A percentile compares a stretch with the other conserved stretches of the same genome.
Evolutionary conservation across 2,329 filamentous ascomycete genomes (phyloP).

Genomic region (Mariannaea sp.): DNA sequence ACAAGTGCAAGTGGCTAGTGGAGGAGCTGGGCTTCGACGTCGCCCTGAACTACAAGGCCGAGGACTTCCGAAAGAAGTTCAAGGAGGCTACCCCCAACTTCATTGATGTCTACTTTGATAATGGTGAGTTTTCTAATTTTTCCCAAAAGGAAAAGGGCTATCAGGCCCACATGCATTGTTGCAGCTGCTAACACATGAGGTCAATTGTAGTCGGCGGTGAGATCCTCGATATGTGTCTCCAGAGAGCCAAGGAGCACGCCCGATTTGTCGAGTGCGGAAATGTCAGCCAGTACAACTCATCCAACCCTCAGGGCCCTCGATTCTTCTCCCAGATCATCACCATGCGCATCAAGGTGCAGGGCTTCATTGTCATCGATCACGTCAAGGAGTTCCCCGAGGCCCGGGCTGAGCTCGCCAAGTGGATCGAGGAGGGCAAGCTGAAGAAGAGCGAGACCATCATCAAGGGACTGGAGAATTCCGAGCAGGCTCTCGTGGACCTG

Average conservation of each 20-base stretch:
- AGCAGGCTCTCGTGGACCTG: slow-evolving; percentile 66
- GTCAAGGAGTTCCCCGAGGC: slow-evolving; percentile 62
- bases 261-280: slow-evolving; percentile 74
- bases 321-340: slow-evolving; percentile 59
- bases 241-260: slow-evolving; percentile 64
- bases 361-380: slow-evolving; percentile 78
- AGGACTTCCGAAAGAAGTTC: slow-evolving; percentile 64
- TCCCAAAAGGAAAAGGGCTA: no score
- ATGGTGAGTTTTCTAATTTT: slow-evolving; percentile 46
- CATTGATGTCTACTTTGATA: slow-evolving; percentile 76
- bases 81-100: slow-evolving; percentile 60
- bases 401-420: slow-evolving; percentile 65
- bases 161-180: no score
- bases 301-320: slow-evolving; percentile 59
- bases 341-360: slow-evolving; percentile 67
- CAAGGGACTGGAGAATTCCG: slow-evolving; percentile 66
- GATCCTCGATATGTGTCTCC: slow-evolving; percentile 69
- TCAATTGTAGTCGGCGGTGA: slow-evolving; percentile 64
- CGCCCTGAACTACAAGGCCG: slow-evolving; percentile 71
- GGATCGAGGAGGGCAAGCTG: slow-evolving; percentile 73
- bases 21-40: slow-evolving; percentile 69
- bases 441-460: slow-evolving; percentile 75
- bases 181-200: slow-evolving; percentile 11
- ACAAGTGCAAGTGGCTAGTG: slow-evolving; percentile 70
- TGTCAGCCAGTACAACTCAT: slow-evolving; percentile 72